A percentile compares a stretch with the other conserved stretches of the same genome.
These are phyloP conservation scores for Viola pubescens DNA, from an alignment of 441 rosid species.

Conservation along the genomic window DNA sequence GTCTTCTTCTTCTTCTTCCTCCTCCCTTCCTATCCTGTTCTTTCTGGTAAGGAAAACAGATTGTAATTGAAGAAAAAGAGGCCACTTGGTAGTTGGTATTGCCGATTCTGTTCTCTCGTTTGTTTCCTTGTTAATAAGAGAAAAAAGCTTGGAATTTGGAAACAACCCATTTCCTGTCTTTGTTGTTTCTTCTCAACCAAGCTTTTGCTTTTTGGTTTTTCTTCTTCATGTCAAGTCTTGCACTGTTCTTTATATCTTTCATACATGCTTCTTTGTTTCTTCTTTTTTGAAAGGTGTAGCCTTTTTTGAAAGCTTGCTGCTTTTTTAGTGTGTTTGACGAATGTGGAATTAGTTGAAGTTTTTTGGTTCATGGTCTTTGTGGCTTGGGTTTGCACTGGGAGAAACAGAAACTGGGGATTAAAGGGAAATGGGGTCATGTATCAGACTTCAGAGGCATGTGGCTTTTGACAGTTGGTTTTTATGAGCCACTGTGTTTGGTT, in stretches of 20 bases:
- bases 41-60: slow-evolving; percentile 27
- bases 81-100: neutral
- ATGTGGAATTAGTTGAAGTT: slow-evolving; percentile 3
- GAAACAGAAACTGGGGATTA: too few species aligned
- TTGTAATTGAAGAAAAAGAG: neutral
- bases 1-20: too few species aligned
- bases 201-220: too few species aligned
- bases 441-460: too few species aligned
- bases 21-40: slow-evolving; percentile 6
- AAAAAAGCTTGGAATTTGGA: slow-evolving; percentile 14
- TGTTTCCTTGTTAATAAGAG: slow-evolving; percentile 5
- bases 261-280: neutral
- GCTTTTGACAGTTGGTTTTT: too few species aligned
- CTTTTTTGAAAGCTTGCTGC: neutral
- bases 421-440: too few species aligned
- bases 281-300: neutral
- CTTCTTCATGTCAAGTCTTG: too few species aligned
- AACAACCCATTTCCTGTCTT: slow-evolving; percentile 7
- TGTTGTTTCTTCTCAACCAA: too few species aligned
- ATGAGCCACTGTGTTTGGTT: too few species aligned
- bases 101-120: neutral
- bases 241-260: neutral
- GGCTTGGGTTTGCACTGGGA: too few species aligned
- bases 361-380: slow-evolving; percentile 7
- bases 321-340: neutral